Evolutionary conservation across 331 rosid species (phyloP).

Genomic region (Arachis monticola): DNA sequence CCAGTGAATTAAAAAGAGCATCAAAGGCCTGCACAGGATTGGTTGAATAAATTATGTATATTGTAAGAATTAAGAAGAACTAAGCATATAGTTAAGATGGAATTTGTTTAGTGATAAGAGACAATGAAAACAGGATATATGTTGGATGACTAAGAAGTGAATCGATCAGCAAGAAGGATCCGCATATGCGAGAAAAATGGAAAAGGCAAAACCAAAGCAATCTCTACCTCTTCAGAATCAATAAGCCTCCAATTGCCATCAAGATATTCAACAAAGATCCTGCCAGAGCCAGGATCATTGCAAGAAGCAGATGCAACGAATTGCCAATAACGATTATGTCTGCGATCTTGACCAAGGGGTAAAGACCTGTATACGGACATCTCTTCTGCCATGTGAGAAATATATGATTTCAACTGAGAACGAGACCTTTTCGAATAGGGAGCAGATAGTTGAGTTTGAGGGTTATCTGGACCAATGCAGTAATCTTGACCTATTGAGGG

Average conservation of each 20-base stretch:
- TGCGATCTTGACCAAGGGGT: constrained; percentile 95
- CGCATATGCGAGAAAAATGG: neutral
- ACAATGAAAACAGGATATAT: neutral
- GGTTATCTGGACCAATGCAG: constrained; percentile 65
- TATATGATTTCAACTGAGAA: constrained; percentile 78
- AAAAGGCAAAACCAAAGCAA: neutral
- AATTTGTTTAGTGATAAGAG: neutral
- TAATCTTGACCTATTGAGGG: constrained; percentile 60
- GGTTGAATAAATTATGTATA: constrained; percentile 17
- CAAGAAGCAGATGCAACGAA: constrained; percentile 88
- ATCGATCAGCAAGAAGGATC: constrained; percentile 17
- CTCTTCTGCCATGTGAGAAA: constrained; percentile 86
- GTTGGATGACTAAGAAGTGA: neutral
- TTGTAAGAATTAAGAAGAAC: neutral
- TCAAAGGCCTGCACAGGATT: constrained; percentile 67
- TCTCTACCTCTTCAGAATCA: constrained; percentile 82
- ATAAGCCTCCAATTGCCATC: constrained; percentile 91
- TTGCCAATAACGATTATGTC: constrained; percentile 87
- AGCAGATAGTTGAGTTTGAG: constrained; percentile 61
- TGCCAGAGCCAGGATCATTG: constrained; percentile 91
- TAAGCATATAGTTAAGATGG: neutral
- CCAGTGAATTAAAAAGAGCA: constrained; percentile 69
- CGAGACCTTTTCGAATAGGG: constrained; percentile 80
- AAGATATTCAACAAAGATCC: constrained; percentile 77
- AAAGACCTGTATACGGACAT: constrained; percentile 85